Evolutionary conservation across 2,329 filamentous ascomycete species (phyloP).

Genomic region (Dothistroma pini): DNA sequence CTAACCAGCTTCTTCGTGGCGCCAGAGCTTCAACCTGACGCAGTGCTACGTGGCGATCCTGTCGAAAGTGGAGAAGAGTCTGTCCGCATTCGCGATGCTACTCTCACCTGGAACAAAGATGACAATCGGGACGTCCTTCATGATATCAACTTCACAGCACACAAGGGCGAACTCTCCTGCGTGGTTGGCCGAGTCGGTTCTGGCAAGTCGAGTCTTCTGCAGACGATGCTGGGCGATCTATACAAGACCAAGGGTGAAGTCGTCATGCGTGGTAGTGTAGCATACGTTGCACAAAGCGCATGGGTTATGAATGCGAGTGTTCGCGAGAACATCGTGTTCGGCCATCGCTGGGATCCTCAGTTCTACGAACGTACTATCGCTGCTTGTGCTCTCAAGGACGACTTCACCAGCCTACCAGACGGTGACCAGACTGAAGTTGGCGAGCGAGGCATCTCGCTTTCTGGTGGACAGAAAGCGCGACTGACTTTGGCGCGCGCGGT

Average conservation of each 20-base stretch:
- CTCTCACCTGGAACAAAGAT: conserved; percentile 92
- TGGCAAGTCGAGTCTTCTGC: conserved; percentile 90
- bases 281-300: conserved; percentile 87
- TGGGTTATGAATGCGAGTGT: conserved; percentile 99
- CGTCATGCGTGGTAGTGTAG: conserved; percentile 73
- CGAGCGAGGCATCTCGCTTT: conserved; percentile 92
- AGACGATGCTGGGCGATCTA: conserved; percentile 83
- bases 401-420: conserved; percentile 88
- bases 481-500: conserved; percentile 89
- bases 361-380: conserved; percentile 94
- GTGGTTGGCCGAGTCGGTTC: conserved; percentile 91
- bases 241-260: conserved; percentile 87
- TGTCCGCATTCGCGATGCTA: conserved; percentile 75
- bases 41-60: conserved; percentile 66
- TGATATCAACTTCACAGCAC: conserved; percentile 81
- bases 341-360: conserved; percentile 84
- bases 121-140: conserved; percentile 65
- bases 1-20: conserved; percentile 80
- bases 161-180: conserved; percentile 90
- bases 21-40: conserved; percentile 85
- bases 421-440: conserved; percentile 96
- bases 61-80: conserved; percentile 79
- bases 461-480: conserved; percentile 92
- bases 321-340: conserved; percentile 95
- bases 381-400: conserved; percentile 85